Conservation (phyloP, 768 basidiomycete species). For the Trametopsis cervina region DNA sequence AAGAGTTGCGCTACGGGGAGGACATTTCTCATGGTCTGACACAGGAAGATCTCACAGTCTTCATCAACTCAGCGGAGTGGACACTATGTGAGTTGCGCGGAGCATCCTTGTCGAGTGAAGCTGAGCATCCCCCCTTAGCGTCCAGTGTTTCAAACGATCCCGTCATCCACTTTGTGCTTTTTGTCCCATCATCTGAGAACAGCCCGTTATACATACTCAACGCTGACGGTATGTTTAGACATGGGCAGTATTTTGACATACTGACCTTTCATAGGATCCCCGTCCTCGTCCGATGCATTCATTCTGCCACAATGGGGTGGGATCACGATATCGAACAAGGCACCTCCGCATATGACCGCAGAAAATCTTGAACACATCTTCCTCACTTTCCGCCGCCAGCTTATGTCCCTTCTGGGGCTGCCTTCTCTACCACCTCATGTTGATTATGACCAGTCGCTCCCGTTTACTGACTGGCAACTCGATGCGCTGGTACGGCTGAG, state of each 20-base stretch:
- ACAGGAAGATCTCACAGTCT: slow-evolving; percentile 82
- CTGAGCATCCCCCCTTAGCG: slow-evolving; percentile 38
- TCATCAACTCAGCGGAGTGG: slow-evolving; percentile 97
- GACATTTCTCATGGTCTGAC: slow-evolving; percentile 49
- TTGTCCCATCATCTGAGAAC: slow-evolving; percentile 67
- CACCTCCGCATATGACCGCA: slow-evolving; percentile 32
- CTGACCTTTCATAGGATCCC: slow-evolving; percentile 32
- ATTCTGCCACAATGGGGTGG: slow-evolving; percentile 93
- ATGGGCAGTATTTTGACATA: background rate
- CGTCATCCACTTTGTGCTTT: slow-evolving; percentile 88
- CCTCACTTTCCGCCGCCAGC: slow-evolving; percentile 59
- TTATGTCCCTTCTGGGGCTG: slow-evolving; percentile 77
- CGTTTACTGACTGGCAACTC: slow-evolving; percentile 70
- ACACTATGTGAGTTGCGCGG: slow-evolving; percentile 56
- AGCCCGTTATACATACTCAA: slow-evolving; percentile 66
- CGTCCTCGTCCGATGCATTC: slow-evolving; percentile 59
- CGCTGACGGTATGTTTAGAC: slow-evolving; percentile 33
- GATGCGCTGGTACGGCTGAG: slow-evolving; percentile 71
- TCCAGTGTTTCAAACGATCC: slow-evolving; percentile 92
- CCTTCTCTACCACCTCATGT: slow-evolving; percentile 51
- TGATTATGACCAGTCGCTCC: slow-evolving; percentile 17
- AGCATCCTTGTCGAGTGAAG: background rate
- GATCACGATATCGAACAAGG: slow-evolving; percentile 70
- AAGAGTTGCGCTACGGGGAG: slow-evolving; percentile 24
- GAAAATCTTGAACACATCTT: slow-evolving; percentile 48